Conservation (phyloP, 345 rosid genomes). For the Acer negundo region DNA sequence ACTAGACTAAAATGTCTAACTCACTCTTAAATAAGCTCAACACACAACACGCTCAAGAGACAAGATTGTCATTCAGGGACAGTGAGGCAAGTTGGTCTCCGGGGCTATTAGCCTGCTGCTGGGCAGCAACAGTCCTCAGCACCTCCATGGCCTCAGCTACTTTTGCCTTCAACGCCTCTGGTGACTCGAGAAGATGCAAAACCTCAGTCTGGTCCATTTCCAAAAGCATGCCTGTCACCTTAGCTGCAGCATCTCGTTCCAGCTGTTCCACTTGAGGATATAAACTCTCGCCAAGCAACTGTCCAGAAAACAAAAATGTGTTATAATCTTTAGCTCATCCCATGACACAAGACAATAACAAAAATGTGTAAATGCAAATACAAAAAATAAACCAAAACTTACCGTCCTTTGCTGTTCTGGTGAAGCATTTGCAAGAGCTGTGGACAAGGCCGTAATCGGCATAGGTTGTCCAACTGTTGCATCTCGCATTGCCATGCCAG, state of each 20-base stretch:
- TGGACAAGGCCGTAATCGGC: constrained; percentile 63
- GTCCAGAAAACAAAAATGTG: neutral
- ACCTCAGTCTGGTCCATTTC: constrained; percentile 92
- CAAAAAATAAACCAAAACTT: constrained; percentile 17
- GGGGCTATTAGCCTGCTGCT: constrained; percentile 45
- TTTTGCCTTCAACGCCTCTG: constrained; percentile 64
- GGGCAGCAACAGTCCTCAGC: constrained; percentile 54
- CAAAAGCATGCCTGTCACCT: constrained; percentile 85
- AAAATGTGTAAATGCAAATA: too few relatives aligned
- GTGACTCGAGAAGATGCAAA: constrained; percentile 73
- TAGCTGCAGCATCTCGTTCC: constrained; percentile 67
- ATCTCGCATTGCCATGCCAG: constrained; percentile 57
- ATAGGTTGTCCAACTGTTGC: constrained; percentile 47
- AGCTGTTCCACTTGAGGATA: constrained; percentile 74
- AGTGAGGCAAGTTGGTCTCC: constrained; percentile 62
- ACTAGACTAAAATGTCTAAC: neutral
- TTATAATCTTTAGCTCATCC: neutral
- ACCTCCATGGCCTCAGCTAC: constrained; percentile 80
- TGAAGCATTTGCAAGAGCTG: constrained; percentile 68
- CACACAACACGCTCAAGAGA: constrained; percentile 27
- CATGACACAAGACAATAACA: too few relatives aligned
- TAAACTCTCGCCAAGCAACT: constrained; percentile 81
- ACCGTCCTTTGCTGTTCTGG: constrained; percentile 81
- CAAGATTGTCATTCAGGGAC: constrained; percentile 59
- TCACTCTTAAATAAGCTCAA: neutral